These are phyloP conservation scores for Daldinia sp. DNA, from an alignment of 2,329 filamentous ascomycete species.

Conservation along the genomic window DNA sequence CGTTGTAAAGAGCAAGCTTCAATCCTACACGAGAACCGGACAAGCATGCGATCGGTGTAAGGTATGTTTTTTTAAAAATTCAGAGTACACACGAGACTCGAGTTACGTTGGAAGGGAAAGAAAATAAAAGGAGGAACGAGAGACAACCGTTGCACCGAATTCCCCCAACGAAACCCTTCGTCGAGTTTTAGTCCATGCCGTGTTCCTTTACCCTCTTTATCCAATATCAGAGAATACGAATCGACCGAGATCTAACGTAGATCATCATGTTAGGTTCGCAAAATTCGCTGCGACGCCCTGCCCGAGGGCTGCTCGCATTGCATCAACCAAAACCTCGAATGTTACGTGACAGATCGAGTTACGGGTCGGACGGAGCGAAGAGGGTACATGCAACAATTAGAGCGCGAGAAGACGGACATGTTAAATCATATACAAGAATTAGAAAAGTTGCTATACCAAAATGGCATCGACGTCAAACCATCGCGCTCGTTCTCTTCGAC, in stretches of 20 bases:
- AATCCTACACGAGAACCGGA: constrained; percentile 71
- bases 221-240: constrained; percentile 1
- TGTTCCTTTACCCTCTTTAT: constrained; percentile 5
- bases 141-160: constrained; percentile 14
- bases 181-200: not conserved
- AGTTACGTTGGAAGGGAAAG: not conserved
- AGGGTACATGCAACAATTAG: constrained; percentile 80
- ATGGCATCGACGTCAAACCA: constrained; percentile 68
- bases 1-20: constrained; percentile 63
- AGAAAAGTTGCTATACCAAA: constrained; percentile 68
- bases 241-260: constrained; percentile 34
- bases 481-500: constrained; percentile 50
- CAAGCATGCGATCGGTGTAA: constrained; percentile 92
- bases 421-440: constrained; percentile 72
- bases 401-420: constrained; percentile 75
- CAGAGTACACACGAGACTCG: not conserved
- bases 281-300: constrained; percentile 85
- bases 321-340: constrained; percentile 76
- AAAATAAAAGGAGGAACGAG: not conserved
- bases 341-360: constrained; percentile 86
- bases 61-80: constrained; percentile 58
- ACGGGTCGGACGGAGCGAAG: constrained; percentile 81
- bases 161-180: not conserved
- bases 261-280: constrained; percentile 64
- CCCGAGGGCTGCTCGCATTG: constrained; percentile 86